A percentile compares a stretch with the other conserved stretches of the same genome.
Conservation (phyloP, 2,329 filamentous ascomycete genomes). For the Pestalotiopsis sp. region DNA sequence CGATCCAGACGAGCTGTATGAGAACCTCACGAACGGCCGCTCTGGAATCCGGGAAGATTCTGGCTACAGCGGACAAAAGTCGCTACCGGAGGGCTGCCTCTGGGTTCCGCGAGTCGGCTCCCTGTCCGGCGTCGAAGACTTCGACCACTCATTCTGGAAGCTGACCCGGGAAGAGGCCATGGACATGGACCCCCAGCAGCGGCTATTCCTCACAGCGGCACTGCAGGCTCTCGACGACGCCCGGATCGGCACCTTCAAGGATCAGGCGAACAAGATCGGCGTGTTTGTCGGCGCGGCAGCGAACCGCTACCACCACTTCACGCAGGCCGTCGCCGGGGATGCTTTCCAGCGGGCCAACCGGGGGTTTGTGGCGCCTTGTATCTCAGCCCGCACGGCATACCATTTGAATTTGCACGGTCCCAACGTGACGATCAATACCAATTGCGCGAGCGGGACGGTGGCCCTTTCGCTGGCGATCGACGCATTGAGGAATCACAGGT, state of each 20-base stretch:
- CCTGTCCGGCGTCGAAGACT: background rate
- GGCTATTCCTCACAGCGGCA: background rate
- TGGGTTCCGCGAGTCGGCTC: background rate
- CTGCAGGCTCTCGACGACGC: background rate
- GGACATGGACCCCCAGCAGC: conserved; percentile 1
- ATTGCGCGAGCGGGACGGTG: background rate
- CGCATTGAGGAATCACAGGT: background rate
- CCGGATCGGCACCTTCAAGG: background rate
- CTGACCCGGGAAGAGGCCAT: background rate
- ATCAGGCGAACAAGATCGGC: background rate
- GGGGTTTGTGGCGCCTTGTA: background rate
- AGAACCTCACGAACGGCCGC: background rate
- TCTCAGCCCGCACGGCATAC: background rate
- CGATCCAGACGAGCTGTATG: background rate
- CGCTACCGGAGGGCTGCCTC: background rate
- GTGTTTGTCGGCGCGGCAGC: background rate
- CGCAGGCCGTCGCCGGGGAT: background rate
- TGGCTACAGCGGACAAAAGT: background rate
- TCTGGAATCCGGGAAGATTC: background rate
- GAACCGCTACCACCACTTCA: background rate
- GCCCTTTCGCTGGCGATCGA: background rate
- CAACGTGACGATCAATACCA: background rate
- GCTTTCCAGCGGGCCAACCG: background rate
- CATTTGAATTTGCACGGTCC: background rate
- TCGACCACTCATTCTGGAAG: background rate